phyloP scores from a whole-genome alignment of 306 rosid species.

The Herpetospermum pedunculosum region DNA sequence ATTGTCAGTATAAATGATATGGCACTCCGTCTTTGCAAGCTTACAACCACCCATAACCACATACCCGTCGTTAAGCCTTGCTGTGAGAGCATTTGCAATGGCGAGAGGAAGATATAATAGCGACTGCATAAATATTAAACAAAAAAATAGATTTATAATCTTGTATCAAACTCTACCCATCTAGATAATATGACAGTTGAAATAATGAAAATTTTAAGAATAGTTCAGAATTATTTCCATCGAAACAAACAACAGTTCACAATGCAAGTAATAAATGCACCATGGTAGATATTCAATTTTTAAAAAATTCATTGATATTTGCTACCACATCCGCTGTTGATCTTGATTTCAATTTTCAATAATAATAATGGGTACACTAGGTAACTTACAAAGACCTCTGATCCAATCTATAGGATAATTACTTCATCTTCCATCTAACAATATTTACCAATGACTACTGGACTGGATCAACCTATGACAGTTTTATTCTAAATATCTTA shows the following conservation, averaged over 20 bases:
- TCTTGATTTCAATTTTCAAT: neutral
- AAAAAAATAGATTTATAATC: neutral
- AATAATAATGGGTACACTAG: neutral
- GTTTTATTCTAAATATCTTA: neutral
- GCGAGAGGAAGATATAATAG: conserved; percentile 77
- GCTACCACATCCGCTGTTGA: neutral
- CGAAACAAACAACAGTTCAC: neutral
- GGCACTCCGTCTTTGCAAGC: neutral
- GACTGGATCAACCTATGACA: neutral
- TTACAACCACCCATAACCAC: conserved; percentile 9
- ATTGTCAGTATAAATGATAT: neutral
- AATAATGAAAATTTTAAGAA: neutral
- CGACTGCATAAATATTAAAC: conserved; percentile 41
- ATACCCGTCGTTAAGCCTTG: conserved; percentile 85
- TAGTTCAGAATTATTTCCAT: neutral
- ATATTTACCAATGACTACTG: neutral
- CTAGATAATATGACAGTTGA: neutral
- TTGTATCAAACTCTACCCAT: neutral
- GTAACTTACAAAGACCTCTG: neutral
- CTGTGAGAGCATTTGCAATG: conserved; percentile 77
- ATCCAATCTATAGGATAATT: neutral
- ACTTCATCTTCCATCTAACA: neutral
- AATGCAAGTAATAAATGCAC: neutral
- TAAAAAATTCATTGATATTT: neutral
- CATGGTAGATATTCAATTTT: neutral